Evolutionary conservation across 306 rosid species (phyloP), one percentile per base, ranked within the genome.

Genomic region (Canavalia ensiformis): DNA sequence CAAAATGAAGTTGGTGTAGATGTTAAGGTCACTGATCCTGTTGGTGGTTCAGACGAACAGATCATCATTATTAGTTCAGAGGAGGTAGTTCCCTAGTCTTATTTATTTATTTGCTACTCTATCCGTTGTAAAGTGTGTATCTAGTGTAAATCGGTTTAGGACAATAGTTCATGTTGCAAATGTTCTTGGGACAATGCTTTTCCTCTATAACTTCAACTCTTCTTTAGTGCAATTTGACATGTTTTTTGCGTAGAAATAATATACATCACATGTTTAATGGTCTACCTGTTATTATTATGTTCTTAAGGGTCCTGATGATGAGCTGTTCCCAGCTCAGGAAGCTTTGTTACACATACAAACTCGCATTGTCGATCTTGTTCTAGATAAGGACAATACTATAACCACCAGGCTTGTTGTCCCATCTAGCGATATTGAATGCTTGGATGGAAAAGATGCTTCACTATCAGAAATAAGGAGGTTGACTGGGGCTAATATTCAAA

Each of bases 271-370:
- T 54, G 51, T 78, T 72, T 33, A 4, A 79, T 31, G 67, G 76
- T 80, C 73, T 83, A 68, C 68, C 86, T 74, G 63, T 77, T 77
- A 49, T 83, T 83, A 77, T 78, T 83, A 11, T 83, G 77, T 73
- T 31, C 62, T 35, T 69, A 71, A 95, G 99, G 98, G 92, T 75
- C 99, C 99, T 58, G 96, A 96, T 83, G 97, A 96, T 68, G 92
- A 87, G 90, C 87, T 96, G 72, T 96, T 96, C 89, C 99, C 99
- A 63, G 99, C 99, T 70, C 99, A 96, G 87, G 99, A 96, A 87
- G 99, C 99, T 87, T 84, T 96, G 87, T 83, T 96, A 87, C 99
- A 96, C 86, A 88, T 96, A 82, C 99, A 96, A 88, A 86, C 89
- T 62, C 89, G 88, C 77, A 96, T 96, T 71, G 97, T 89, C 1